Evolutionary conservation across 352 stramenopile species (phyloP), one percentile per base, ranked within the genome.

Genomic region (Phytophthora nicotianae): DNA sequence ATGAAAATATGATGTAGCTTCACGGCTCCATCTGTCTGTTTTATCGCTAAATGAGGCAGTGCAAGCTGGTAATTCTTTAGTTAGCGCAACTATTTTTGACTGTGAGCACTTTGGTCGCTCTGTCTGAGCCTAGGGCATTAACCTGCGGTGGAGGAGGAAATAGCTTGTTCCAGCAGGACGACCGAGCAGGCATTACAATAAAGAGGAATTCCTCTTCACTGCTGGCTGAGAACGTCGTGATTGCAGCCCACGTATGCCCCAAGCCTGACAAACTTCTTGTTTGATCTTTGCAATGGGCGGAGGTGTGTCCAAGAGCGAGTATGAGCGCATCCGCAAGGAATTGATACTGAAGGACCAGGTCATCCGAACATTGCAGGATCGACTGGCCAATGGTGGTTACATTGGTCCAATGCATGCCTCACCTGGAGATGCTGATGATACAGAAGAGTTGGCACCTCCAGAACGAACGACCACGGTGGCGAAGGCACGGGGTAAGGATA

Each of bases 221-320:
- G 35, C 32, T 48, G 47, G 13, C 4, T 17, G 11, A 11, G 35
- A 48, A 48, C 26, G 38, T 41, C n/a, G n/a, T n/a, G 37, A 43
- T 43, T 43, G 37, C n/a, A 38, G 10, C 32, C 32, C 32, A 29
- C 24, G 62, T n/a, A 70, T 70, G 62, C 62, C 42, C 62, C 56
- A 62, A 49, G 49, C 7, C 41, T 66, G 56, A 59, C 50, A 20
- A 43, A 5, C 21, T 46, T 21, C 14, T 42, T 45, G 21, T 49
- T 48, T 21, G 38, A 55, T 23, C 50, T 58, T 55, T 58, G 14
- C 58, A 17, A 91, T 91, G 83, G 83, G 83, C 20, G 80, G 80
- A 21, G 83, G 83, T 33, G 80, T 91, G 65, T 91, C 80, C 62
- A 91, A 85, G 61, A 65, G 42, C 55, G 79, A 91, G 70, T 90